Percentiles rank a stretch among this genome's conserved stretches.
These are phyloP conservation scores for Suhomyces emberorum DNA, from an alignment of 805 yeast species.

Conservation along the genomic window DNA sequence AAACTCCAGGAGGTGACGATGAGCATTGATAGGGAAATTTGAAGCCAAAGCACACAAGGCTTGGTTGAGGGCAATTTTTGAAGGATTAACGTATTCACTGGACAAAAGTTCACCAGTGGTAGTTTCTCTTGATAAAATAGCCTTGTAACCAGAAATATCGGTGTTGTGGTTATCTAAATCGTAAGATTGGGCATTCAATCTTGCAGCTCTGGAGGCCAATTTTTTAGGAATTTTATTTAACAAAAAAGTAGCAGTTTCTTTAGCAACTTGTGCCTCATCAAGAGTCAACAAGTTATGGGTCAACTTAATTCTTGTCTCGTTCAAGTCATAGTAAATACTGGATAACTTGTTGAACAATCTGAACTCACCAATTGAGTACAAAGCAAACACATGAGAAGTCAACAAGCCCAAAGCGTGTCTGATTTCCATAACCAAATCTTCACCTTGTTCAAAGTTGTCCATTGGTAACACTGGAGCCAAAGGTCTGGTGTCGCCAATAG, in stretches of 20 bases:
- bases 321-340: conserved; percentile 52
- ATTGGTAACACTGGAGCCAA: conserved; percentile 54
- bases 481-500: conserved; percentile 1
- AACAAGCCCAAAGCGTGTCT: conserved; percentile 54
- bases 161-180: conserved; percentile 39
- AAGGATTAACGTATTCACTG: conserved; percentile 43
- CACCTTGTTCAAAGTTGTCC: conserved; percentile 40
- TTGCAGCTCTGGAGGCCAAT: conserved; percentile 42
- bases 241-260: conserved; percentile 49
- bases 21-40: conserved; percentile 56
- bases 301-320: conserved; percentile 55
- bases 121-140: conserved; percentile 63
- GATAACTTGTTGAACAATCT: conserved; percentile 56
- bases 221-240: conserved; percentile 61
- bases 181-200: conserved; percentile 37
- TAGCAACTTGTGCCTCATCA: conserved; percentile 48
- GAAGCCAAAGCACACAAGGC: conserved; percentile 68
- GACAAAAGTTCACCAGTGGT: conserved; percentile 55
- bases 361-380: conserved; percentile 70
- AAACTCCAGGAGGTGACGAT: conserved; percentile 22
- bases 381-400: conserved; percentile 61
- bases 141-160: conserved; percentile 64
- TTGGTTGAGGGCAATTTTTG: conserved; percentile 64
- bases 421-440: conserved; percentile 51
- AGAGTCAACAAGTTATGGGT: conserved; percentile 49